Evolutionary conservation across 2,329 filamentous ascomycete species (phyloP).

Genomic region (Claviceps monticola): DNA sequence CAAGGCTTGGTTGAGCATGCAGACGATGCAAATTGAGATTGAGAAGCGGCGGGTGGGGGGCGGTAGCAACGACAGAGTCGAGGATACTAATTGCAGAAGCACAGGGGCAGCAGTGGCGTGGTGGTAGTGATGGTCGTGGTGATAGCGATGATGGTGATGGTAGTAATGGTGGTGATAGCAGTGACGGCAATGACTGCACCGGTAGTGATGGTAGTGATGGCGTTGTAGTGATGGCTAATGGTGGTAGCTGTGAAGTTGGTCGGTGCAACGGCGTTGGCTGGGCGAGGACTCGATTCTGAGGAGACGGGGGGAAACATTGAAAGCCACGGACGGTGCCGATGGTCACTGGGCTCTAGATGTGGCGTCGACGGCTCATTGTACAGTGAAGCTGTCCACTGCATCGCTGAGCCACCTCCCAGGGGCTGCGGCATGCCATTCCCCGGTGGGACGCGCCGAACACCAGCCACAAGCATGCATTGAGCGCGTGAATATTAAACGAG

Average conservation of each 20-base stretch:
- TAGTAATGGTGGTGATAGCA: not conserved
- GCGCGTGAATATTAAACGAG: too few relatives aligned
- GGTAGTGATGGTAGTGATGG: not conserved
- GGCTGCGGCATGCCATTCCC: too few relatives aligned
- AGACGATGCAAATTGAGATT: not conserved
- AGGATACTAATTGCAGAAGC: constrained; percentile 1
- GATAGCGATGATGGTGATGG: not conserved
- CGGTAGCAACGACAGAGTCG: not conserved
- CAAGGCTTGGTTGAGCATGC: not conserved
- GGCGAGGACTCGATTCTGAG: not conserved
- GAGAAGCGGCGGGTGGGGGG: not conserved
- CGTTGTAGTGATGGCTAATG: not conserved
- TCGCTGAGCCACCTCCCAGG: too few relatives aligned
- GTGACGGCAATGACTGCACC: not conserved
- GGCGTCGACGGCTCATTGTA: not conserved
- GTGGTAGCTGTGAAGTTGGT: not conserved
- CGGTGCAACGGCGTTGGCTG: constrained; percentile 4
- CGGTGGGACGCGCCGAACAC: too few relatives aligned
- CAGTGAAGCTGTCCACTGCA: too few relatives aligned
- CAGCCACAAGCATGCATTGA: too few relatives aligned
- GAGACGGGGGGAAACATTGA: not conserved
- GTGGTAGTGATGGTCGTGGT: not conserved
- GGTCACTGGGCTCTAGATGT: not conserved
- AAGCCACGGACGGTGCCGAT: not conserved
- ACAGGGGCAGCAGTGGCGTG: not conserved